A percentile compares a stretch with the other conserved stretches of the same genome.
Evolutionary conservation across 1,284 basidiomycete genomes (phyloP).

Genomic region (Lignosus rhinocerotis): DNA sequence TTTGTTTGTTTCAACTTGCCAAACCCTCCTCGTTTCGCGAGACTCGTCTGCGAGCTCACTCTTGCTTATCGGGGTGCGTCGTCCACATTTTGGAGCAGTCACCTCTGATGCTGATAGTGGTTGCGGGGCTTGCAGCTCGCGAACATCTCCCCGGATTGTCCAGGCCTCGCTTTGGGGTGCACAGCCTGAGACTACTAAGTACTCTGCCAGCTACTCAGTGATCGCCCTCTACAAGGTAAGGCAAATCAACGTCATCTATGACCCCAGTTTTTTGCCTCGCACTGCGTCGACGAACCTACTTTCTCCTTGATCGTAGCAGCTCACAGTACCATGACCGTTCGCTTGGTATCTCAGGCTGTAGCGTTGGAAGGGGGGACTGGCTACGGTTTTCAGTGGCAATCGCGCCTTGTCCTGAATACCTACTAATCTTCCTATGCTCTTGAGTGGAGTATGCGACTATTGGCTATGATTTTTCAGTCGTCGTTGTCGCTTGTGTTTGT

Average conservation of each 20-base stretch:
- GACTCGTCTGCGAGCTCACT: neutral
- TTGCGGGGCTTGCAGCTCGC: neutral
- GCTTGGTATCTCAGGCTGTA: neutral
- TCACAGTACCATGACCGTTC: neutral
- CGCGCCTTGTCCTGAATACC: neutral
- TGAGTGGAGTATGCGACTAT: too few species aligned
- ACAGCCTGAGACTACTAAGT: neutral
- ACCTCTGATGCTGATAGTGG: too few species aligned
- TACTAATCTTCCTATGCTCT: too few species aligned
- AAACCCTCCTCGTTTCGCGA: neutral
- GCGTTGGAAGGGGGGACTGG: neutral
- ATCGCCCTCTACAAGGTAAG: neutral
- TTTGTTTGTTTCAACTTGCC: slow-evolving; percentile 6
- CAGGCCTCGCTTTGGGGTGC: neutral
- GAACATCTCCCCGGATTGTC: neutral
- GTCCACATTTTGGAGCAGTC: neutral
- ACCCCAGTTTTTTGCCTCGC: too few species aligned
- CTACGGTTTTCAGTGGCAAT: neutral
- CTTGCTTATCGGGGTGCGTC: neutral
- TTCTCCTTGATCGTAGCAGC: neutral
- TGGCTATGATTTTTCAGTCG: too few species aligned
- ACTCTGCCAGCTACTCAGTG: neutral
- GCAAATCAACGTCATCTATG: neutral
- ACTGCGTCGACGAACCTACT: neutral
- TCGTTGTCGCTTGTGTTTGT: neutral